phyloP scores from a whole-genome alignment of 306 rosid genomes.

The Vicia villosa region DNA sequence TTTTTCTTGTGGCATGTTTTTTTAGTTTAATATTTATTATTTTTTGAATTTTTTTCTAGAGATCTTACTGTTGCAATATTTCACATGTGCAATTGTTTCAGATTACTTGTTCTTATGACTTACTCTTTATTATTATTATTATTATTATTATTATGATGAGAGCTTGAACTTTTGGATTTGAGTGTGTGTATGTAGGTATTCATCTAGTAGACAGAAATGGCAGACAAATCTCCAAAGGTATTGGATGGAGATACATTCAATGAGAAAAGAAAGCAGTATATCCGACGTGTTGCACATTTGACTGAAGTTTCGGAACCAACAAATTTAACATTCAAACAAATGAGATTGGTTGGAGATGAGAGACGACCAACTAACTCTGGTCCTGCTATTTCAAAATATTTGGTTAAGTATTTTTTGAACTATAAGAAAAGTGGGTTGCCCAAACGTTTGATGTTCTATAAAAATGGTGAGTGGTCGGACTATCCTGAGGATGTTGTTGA shows the following conservation, averaged over 20 bases:
- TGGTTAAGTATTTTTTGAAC: constrained; percentile 55
- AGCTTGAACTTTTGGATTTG: constrained; percentile 50
- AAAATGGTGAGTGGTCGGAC: constrained; percentile 67
- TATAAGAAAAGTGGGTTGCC: constrained; percentile 68
- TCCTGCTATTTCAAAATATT: constrained; percentile 37
- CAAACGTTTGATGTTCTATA: constrained; percentile 65
- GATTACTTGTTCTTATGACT: neutral
- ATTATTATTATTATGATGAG: constrained; percentile 15
- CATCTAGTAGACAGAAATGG: constrained; percentile 49
- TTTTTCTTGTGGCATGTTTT: no score
- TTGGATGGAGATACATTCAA: constrained; percentile 56
- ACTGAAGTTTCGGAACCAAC: constrained; percentile 40
- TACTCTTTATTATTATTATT: neutral
- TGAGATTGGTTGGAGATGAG: constrained; percentile 46
- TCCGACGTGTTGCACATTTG: constrained; percentile 41
- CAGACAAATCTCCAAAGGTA: no score
- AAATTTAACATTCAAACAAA: constrained; percentile 47
- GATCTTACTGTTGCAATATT: neutral
- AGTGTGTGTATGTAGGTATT: constrained; percentile 57
- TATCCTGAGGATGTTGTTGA: constrained; percentile 61
- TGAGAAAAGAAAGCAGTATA: constrained; percentile 62
- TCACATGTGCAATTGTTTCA: constrained; percentile 20
- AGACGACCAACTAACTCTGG: constrained; percentile 41
- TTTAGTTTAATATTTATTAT: constrained; percentile 19
- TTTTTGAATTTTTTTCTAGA: no score